Base-by-base conservation (phyloP, 2,329 filamentous ascomycete species). In the Calonectria pseudoreteaudii region DNA sequence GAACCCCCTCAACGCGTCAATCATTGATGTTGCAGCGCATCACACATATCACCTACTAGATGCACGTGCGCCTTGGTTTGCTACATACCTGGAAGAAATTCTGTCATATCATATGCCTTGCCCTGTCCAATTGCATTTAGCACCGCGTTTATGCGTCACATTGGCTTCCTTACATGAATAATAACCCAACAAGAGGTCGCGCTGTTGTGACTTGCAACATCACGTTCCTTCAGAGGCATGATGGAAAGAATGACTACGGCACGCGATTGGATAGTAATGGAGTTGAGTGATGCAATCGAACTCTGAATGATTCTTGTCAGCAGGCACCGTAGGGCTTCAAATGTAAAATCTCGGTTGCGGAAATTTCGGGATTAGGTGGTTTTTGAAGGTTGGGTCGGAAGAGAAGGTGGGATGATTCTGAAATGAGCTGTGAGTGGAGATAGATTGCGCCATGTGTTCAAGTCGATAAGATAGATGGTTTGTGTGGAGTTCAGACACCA, bases 121-220 rank as follows among this genome's bases (percentile, higher is more conserved):
- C 94, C 91, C 89, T 92, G 76, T 38, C 75, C 65, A 71, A 18
- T 20, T 44, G 31, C 18, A 20, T 18, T 44, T 18, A 44, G 18
- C 41, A 44, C 10, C 18, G 10, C 7, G 18, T 44, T n/a, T 44
- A 6, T 68, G 31, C 70, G 20, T 79, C 56, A 78, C 75, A 73
- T 50, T 26, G 14, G n/a, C 16, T n/a, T 41, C 66, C 86, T 75
- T 85, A 91, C 94, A 85, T 97, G 94, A 74, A 97, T 91, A 81
- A 98, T 94, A 58, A 98, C 94, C 95, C 95, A 98, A 86, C 95
- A 98, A 65, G 94, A 96, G 79, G 98, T 92, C 80, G 91, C 90
- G 80, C 88, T 93, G 86, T 94, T 94, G 88, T 98, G 96, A 86
- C 95, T 86, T 26, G 89, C 88, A 71, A 91, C 86, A 67, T 91